A percentile compares a stretch with the other conserved stretches of the same genome.
Conservation (phyloP, 768 basidiomycete species). For the Rhizopogon rudus region DNA sequence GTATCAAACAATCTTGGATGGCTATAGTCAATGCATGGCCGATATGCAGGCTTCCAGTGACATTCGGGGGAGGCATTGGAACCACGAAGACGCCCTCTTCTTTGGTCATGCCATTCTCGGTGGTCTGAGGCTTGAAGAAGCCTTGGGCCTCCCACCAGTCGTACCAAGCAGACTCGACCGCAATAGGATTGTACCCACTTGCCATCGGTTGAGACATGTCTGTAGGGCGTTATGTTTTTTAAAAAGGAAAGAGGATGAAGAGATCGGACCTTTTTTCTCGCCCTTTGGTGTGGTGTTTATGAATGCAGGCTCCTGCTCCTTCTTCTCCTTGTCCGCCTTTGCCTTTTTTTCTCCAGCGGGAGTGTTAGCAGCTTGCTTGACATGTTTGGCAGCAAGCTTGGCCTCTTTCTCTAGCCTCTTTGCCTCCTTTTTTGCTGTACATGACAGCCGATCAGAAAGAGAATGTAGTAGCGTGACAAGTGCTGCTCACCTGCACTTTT, state of each 20-base stretch:
- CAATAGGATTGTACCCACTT: constrained; percentile 91
- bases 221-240: constrained; percentile 24
- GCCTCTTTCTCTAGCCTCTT: constrained; percentile 78
- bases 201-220: constrained; percentile 88
- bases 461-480: background rate
- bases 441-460: background rate
- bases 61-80: constrained; percentile 91
- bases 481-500: constrained; percentile 36
- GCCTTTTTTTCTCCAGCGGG: constrained; percentile 58
- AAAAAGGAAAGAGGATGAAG: background rate
- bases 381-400: constrained; percentile 64
- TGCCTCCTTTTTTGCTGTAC: constrained; percentile 77
- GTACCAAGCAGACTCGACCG: constrained; percentile 95
- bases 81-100: constrained; percentile 76
- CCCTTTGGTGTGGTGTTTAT: constrained; percentile 88
- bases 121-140: constrained; percentile 78
- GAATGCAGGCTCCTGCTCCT: constrained; percentile 66
- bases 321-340: constrained; percentile 72
- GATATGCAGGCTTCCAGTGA: constrained; percentile 93
- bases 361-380: constrained; percentile 34
- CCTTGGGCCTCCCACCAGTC: constrained; percentile 95
- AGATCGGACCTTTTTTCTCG: constrained; percentile 81
- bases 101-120: constrained; percentile 50
- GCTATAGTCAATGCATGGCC: constrained; percentile 92
- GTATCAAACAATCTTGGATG: constrained; percentile 83